Percentiles rank a stretch among this genome's conserved stretches.
Evolutionary conservation across 1,284 basidiomycete genomes (phyloP).

Genomic region (Tilletia indica): DNA sequence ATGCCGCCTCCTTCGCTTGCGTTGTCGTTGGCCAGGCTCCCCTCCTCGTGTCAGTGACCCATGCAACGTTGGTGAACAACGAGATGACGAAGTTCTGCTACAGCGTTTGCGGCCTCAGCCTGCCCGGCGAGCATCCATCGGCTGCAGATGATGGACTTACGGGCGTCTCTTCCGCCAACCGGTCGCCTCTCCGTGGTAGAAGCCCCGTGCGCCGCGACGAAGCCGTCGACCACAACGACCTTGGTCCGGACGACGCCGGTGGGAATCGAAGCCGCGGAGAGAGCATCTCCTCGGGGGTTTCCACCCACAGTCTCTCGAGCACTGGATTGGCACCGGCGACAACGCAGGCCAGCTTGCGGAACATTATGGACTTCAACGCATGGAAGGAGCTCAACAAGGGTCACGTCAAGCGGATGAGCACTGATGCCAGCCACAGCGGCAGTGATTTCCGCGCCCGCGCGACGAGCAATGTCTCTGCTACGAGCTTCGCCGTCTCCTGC

Average conservation of each 20-base stretch:
- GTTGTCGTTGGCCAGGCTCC: neutral
- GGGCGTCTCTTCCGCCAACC: too few species aligned
- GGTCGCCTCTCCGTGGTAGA: neutral
- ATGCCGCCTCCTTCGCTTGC: neutral
- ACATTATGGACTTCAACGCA: neutral
- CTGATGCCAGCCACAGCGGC: neutral
- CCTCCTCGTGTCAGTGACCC: neutral
- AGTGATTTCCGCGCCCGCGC: neutral
- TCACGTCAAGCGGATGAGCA: too few species aligned
- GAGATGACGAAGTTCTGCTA: neutral
- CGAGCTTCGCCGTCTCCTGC: neutral
- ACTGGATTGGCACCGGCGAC: neutral
- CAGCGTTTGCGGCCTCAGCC: neutral
- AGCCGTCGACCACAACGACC: too few species aligned
- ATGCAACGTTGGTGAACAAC: neutral
- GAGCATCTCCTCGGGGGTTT: neutral
- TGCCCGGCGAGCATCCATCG: neutral
- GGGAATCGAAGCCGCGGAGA: neutral
- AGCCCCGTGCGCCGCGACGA: neutral
- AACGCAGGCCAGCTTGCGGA: neutral
- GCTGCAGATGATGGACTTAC: too few species aligned
- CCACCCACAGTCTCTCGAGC: neutral
- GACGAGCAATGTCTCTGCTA: neutral
- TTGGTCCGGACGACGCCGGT: neutral
- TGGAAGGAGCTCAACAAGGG: neutral